phyloP scores from a whole-genome alignment of 2,329 filamentous ascomycete species.

The Xylaria sp. region DNA sequence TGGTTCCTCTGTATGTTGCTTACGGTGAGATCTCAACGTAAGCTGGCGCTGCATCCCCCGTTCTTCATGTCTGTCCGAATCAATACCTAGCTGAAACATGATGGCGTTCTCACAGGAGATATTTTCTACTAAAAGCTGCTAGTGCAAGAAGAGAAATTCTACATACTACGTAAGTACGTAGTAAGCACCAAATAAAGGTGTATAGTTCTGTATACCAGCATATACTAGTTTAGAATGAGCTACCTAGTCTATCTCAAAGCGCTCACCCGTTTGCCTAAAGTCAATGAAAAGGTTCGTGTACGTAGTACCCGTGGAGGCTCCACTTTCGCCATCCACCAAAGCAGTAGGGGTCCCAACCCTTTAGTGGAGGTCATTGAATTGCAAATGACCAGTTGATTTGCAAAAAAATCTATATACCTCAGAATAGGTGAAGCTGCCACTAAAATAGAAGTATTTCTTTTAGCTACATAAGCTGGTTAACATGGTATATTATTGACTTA shows the following conservation, averaged over 20 bases:
- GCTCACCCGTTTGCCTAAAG: background rate
- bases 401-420: too few species aligned
- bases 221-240: background rate
- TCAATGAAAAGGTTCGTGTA: background rate
- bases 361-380: too few species aligned
- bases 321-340: too few species aligned
- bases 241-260: background rate
- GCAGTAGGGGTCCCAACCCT: too few species aligned
- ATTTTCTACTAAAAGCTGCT: background rate
- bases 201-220: background rate
- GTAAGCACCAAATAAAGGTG: background rate
- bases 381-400: too few species aligned
- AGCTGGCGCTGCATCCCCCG: conserved; percentile 4
- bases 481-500: too few species aligned
- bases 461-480: too few species aligned
- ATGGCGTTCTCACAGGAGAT: background rate
- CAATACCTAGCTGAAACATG: conserved; percentile 7
- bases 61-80: background rate
- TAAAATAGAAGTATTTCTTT: too few species aligned
- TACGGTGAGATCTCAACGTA: conserved; percentile 12
- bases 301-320: too few species aligned
- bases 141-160: background rate
- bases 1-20: conserved; percentile 4
- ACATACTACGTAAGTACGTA: too few species aligned
- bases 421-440: too few species aligned